Conservation (phyloP, 2,329 filamentous ascomycete genomes). For the Aplosporella prunicola region DNA sequence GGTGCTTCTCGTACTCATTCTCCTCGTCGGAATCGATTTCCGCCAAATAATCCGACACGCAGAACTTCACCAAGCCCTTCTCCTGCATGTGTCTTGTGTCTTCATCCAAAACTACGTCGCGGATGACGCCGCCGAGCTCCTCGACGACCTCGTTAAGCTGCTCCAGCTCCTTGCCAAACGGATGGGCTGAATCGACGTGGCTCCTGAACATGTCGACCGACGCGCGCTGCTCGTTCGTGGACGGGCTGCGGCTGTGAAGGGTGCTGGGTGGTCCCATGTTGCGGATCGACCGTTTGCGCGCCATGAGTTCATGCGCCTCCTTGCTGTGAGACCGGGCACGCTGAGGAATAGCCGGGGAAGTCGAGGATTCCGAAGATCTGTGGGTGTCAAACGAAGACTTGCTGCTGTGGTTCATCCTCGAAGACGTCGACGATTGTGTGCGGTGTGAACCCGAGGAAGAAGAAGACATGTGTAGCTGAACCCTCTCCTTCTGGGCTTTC, state of each 20-base stretch:
- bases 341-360: conserved; percentile 58
- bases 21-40: conserved; percentile 60
- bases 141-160: conserved; percentile 90
- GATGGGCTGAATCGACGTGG: conserved; percentile 46
- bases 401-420: conserved; percentile 3
- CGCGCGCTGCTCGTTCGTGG: conserved; percentile 47
- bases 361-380: conserved; percentile 7
- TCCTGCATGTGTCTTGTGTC: conserved; percentile 62
- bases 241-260: conserved; percentile 42
- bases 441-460: conserved; percentile 12
- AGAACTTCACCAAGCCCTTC: conserved; percentile 63
- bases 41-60: conserved; percentile 70
- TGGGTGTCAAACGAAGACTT: conserved; percentile 4
- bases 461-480: conserved; percentile 14
- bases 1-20: not conserved
- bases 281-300: conserved; percentile 55
- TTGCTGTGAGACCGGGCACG: conserved; percentile 84
- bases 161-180: conserved; percentile 82
- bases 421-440: conserved; percentile 2
- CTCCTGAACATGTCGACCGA: conserved; percentile 34
- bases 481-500: conserved; percentile 19
- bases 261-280: conserved; percentile 29
- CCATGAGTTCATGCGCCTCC: conserved; percentile 67
- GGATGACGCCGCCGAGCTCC: conserved; percentile 58
- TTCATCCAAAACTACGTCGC: conserved; percentile 57